Evolutionary conservation across 2,329 filamentous ascomycete genomes (phyloP), one percentile per base, ranked within the genome.

Genomic region (Colletotrichum paranaense): DNA sequence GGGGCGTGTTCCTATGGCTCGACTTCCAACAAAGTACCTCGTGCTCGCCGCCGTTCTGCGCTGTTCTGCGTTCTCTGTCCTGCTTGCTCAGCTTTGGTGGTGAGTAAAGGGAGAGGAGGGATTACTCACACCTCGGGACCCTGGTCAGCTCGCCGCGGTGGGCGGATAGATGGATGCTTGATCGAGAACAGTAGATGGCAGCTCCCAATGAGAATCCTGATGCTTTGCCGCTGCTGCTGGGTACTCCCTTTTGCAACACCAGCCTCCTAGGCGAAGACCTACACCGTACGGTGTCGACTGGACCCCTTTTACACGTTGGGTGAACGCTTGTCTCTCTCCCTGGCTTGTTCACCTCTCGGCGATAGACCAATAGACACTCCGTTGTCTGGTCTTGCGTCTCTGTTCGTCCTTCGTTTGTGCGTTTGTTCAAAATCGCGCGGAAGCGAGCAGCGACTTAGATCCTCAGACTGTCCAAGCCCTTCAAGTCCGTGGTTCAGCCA

Each of bases 61-160:
- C 38, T 42, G 38, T 42, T 42, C 38, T 42, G 38, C 38, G 28
- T 42, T 35, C 32, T 35, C 32, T 35, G 32, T 12, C 32, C 38
- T 42, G 42, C 42, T 49, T 49, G 42, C 4, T 46, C 42, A 46
- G 42, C 42, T 46, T 6, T 16, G 7, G 42, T n/a, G 42, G 42
- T 49, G 42, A 49, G 42, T 49, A 49, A 49, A 49, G 42, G 42
- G 7, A 26, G 26, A n/a, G 9, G n/a, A 26, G 14, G 32, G 42
- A 71, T 73, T 66, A 73, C 59, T 73, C 70, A 73, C 59, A n/a
- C 56, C 58, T 35, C 46, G 32, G 30, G 32, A 57, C 6, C 22
- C 49, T 8, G 28, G 12, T n/a, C n/a, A 35, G 30, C 30, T 19
- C 32, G 26, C 28, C 8, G 19, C 7, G 4, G 28, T 35, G 32